Base-by-base conservation (phyloP, 345 rosid genomes). In the Populus tremula region DNA sequence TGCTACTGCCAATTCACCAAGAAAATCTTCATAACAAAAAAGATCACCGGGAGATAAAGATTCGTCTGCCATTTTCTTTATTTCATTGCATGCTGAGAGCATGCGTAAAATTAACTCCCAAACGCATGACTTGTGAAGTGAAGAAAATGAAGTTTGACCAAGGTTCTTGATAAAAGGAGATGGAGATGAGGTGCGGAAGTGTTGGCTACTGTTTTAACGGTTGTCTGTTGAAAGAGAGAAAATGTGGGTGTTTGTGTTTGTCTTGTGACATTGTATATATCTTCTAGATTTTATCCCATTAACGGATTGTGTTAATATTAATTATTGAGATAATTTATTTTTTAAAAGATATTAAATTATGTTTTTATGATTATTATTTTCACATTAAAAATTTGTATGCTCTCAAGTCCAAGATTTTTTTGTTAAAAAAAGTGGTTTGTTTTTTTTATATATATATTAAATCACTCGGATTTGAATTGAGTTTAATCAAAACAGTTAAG, bases 1-100 rank as follows among this genome's bases (percentile, higher is more conserved):
- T 17, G 11, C 73, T 2, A 50, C 71, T 39, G 61, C 76, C 41
- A 50, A 72, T 65, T 83, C 87, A 33, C 38, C 75, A 67, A 65
- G 76, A n/a, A 47, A 38, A 70, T 79, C 79, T 81, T 85, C 91
- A 71, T 70, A 78, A 74, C 86, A 80, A 29, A 82, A 85, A 69
- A 87, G 82, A 66, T 81, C 81, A 38, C 81, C 74, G 70, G 63
- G 43, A 47, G 84, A 80, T 68, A 70, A 80, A 33, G 84, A 78
- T 56, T 72, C 80, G 25, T 67, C 80, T 4, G 80, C 82, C 87
- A 83, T 87, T 50, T 70, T 36, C 33, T 18, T 45, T 77, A 20
- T 49, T 11, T 27, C 17, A 49, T 18, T 10, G 12, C 64, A 27
- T 41, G 38, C 25, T 56, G 64, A n/a, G 64, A 59, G 64, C 64